phyloP scores from a whole-genome alignment of 352 stramenopile genomes.

The Peronospora destructor region DNA sequence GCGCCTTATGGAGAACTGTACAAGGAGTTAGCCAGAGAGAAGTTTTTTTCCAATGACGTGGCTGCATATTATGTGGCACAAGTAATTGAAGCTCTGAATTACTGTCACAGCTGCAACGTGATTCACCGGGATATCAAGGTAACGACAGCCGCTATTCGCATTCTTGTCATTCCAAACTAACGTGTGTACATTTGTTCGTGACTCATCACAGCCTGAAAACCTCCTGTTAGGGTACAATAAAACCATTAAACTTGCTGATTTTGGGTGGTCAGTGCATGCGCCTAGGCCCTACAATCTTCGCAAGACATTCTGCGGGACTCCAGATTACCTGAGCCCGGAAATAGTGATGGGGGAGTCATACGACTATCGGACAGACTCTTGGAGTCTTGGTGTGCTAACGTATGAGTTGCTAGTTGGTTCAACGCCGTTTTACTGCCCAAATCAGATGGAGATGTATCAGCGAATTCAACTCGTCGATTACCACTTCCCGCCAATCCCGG shows the following conservation, averaged over 20 bases:
- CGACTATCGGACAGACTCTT: constrained; percentile 63
- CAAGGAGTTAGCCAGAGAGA: constrained; percentile 59
- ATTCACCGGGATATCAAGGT: constrained; percentile 89
- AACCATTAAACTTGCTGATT: constrained; percentile 82
- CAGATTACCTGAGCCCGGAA: constrained; percentile 82
- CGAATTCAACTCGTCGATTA: constrained; percentile 57
- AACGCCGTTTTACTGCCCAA: constrained; percentile 77
- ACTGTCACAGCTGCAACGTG: constrained; percentile 69
- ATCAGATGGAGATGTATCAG: constrained; percentile 81
- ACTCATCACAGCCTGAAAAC: constrained; percentile 62
- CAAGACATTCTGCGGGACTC: constrained; percentile 78
- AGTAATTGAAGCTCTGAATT: constrained; percentile 66
- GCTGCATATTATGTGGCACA: constrained; percentile 71
- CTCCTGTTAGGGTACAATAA: constrained; percentile 67
- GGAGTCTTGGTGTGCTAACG: constrained; percentile 78
- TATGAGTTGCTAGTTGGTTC: constrained; percentile 74
- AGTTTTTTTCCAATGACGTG: constrained; percentile 41
- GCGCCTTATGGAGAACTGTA: constrained; percentile 75
- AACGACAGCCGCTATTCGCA: constrained; percentile 1
- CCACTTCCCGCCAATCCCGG: constrained; percentile 40
- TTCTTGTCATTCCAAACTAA: constrained; percentile 2
- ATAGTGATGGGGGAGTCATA: constrained; percentile 63
- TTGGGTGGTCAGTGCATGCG: constrained; percentile 81
- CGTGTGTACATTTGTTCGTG: not conserved
- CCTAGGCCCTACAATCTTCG: constrained; percentile 49